Conservation (phyloP, 75 land plant species). For the Isoetes taiwanensis region DNA sequence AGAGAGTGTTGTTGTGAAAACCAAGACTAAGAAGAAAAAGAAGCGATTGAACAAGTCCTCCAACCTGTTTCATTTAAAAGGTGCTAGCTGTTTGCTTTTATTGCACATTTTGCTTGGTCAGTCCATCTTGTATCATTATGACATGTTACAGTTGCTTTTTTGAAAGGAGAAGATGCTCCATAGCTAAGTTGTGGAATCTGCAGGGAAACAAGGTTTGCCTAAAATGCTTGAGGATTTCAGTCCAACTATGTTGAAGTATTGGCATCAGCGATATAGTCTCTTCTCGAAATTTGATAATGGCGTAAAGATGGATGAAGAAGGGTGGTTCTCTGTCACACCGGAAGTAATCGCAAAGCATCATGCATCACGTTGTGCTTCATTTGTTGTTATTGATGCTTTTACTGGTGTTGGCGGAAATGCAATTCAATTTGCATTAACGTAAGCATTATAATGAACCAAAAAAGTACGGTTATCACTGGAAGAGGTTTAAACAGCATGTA, state of each 20-base stretch:
- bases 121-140: too few species aligned
- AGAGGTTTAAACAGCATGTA: too few species aligned
- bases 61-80: too few species aligned
- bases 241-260: conserved; percentile 35
- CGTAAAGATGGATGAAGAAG: conserved; percentile 71
- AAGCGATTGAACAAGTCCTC: too few species aligned
- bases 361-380: conserved; percentile 51
- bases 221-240: conserved; percentile 10
- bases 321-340: conserved; percentile 88
- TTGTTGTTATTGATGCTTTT: conserved; percentile 49
- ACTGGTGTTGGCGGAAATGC: conserved; percentile 91
- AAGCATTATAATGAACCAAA: background rate
- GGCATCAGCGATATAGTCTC: conserved; percentile 58
- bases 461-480: too few species aligned
- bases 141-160: too few species aligned
- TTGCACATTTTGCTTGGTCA: too few species aligned
- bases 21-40: too few species aligned
- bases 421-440: conserved; percentile 63
- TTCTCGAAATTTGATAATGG: conserved; percentile 73
- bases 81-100: too few species aligned
- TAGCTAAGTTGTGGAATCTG: background rate
- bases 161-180: too few species aligned
- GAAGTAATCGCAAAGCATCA: conserved; percentile 72
- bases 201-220: conserved; percentile 10
- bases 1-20: too few species aligned